Percentiles rank a stretch among this genome's conserved stretches.
phyloP scores from a whole-genome alignment of 495 filamentous ascomycete species.

The Usnea hakonensis region DNA sequence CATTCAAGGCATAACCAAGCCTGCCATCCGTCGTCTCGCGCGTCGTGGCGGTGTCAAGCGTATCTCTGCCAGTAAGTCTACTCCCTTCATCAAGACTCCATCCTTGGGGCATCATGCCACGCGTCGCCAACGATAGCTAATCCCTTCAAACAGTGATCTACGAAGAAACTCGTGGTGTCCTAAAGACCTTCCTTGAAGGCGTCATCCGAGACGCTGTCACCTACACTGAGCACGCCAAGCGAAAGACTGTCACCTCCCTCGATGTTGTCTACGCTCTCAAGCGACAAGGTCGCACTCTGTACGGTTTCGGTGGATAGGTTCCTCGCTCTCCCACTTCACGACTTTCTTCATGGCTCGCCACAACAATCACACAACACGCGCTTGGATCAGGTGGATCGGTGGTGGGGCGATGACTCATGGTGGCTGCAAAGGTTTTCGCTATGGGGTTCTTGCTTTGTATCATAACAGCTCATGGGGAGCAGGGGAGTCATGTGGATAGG shows the following conservation, averaged over 20 bases:
- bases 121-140: conserved; percentile 24
- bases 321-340: conserved; percentile 18
- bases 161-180: conserved; percentile 99
- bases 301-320: conserved; percentile 97
- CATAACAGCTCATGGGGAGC: conserved; percentile 21
- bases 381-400: conserved; percentile 13
- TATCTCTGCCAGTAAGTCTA: conserved; percentile 85
- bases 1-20: conserved; percentile 98
- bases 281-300: conserved; percentile 91
- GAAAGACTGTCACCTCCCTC: conserved; percentile 96
- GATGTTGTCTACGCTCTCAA: conserved; percentile 97
- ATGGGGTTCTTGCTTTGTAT: conserved; percentile 23
- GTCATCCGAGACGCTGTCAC: conserved; percentile 99
- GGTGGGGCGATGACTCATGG: conserved; percentile 20
- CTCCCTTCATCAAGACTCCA: background rate
- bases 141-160: conserved; percentile 65
- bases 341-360: conserved; percentile 19
- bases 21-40: conserved; percentile 99
- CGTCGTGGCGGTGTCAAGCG: conserved; percentile 99
- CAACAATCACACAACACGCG: conserved; percentile 14
- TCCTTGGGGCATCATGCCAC: background rate
- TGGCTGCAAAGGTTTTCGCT: conserved; percentile 14
- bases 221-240: conserved; percentile 97
- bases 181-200: conserved; percentile 99
- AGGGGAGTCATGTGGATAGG: conserved; percentile 22